Percentiles rank a stretch among this genome's conserved stretches.
Conservation (phyloP, 2,329 filamentous ascomycete species). For the Didymella exigua region DNA sequence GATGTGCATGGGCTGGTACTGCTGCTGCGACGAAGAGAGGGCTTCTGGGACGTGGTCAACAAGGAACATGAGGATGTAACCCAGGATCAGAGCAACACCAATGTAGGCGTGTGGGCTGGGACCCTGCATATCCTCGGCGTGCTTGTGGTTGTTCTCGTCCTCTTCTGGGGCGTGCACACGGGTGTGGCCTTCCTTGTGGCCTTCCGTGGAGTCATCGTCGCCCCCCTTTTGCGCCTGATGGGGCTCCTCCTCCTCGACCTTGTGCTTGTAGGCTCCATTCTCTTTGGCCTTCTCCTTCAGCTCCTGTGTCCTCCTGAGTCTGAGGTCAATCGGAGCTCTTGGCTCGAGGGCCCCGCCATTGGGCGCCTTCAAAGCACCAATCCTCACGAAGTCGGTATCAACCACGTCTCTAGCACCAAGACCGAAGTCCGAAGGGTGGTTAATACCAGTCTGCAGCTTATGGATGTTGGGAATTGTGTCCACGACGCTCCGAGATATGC, state of each 20-base stretch:
- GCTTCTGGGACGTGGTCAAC: conserved; percentile 65
- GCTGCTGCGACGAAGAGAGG: conserved; percentile 58
- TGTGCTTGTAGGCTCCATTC: conserved; percentile 20
- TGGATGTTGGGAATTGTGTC: conserved; percentile 33
- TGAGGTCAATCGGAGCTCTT: conserved; percentile 28
- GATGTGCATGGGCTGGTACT: conserved; percentile 78
- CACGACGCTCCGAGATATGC: conserved; percentile 29
- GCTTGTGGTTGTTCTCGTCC: conserved; percentile 51
- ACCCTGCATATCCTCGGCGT: conserved; percentile 51
- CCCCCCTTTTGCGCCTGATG: conserved; percentile 42
- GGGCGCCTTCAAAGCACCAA: conserved; percentile 29
- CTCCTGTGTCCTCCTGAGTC: conserved; percentile 31
- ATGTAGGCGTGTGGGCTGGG: conserved; percentile 72
- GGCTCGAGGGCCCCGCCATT: conserved; percentile 27
- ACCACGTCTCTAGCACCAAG: conserved; percentile 27
- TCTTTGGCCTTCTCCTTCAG: conserved; percentile 31
- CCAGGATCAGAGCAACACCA: conserved; percentile 82
- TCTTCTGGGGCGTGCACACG: conserved; percentile 43
- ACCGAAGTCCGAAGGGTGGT: conserved; percentile 30
- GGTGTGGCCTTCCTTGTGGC: conserved; percentile 46
- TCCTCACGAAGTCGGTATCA: conserved; percentile 20
- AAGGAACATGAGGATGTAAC: conserved; percentile 96
- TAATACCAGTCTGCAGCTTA: conserved; percentile 35
- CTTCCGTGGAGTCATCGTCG: conserved; percentile 48
- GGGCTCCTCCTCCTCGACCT: conserved; percentile 26